Evolutionary conservation across 2,329 filamentous ascomycete genomes (phyloP), one percentile per base, ranked within the genome.

Genomic region (Neophaeococcomyces aloes): DNA sequence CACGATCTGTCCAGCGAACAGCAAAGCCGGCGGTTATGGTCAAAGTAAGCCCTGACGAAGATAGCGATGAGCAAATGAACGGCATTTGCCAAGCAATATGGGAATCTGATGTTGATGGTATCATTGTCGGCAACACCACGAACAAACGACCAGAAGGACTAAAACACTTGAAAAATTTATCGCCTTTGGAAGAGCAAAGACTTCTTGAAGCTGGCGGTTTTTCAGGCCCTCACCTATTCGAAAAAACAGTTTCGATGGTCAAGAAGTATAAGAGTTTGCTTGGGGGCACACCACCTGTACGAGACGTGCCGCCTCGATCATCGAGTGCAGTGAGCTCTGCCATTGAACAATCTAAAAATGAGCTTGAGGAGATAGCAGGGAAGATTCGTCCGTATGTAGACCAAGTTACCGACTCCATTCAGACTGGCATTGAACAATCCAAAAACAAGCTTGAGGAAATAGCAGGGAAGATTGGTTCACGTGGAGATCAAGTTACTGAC

Each of bases 71-170:
- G 44, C 87, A 98, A 61, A 77, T 98, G 48, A 75, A 81, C 32
- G 91, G 88, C 7, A 94, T 98, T 44, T 89, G 86, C 48, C 77
- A 87, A 54, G 88, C 88, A 0, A 80, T 94, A 10, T 83, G 79
- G 70, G 71, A 72, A 53, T 86, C 84, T 48, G 88, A 88, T 5
- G 88, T 96, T 2, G 88, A 95, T 56, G 91, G 91, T 21, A 79
- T 98, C 29, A 95, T 98, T 49, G 89, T 98, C 3, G 91, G 89
- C 8, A 98, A 98, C 68, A 98, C 91, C 0, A 98, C 91, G 2
- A 94, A 91, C 65, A 76, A 81, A 52, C 75, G 91, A 33, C 75
- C 80, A 0, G 80, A 79, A 3, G 67, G 88, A 2, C 60, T 89
- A 1, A 82, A 87, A 0, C 65, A 72, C 18, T 79, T 81, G 19